Evolutionary conservation across 208 protist genomes (phyloP), one percentile per base, ranked within the genome.

Genomic region (Lotmaria passim): DNA sequence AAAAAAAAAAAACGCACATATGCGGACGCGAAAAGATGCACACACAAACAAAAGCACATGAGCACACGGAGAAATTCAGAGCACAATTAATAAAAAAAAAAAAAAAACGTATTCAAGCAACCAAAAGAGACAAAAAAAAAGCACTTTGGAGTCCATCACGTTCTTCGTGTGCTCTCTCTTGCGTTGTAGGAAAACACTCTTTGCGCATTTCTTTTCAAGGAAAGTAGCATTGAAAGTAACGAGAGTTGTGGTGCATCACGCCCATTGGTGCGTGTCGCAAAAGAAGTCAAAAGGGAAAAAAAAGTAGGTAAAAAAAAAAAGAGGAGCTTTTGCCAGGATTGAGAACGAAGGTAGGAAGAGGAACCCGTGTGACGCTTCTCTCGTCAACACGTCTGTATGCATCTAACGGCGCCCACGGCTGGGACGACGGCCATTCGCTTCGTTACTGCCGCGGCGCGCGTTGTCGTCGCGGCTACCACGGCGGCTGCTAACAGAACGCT

Each of bases 401-500:
- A 15, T 15, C 58, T 46, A 73, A 80, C 74, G 74, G 62, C 75
- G 75, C 44, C 68, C 58, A 28, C 75, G 75, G 59, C 69, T 72
- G 26, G 56, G 12, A 38, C 69, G 75, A 28, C 61, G 69, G 8
- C 36, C 48, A 23, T 8, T 26, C 1, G 64, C 73, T 1, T 75
- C 69, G 23, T 53, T 59, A 56, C 74, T 79, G 1, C 68, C 68
- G 43, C 74, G 74, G 19, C 59, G 67, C 23, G 53, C 36, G 44
- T 5, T 46, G 3, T 73, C 74, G 19, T 76, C 71, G n/a, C 63
- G 68, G 51, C 75, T 81, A n/a, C 72, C 74, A 11, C 83, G 66
- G 38, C 83, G 83, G 41, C 67, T 75, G 52, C 79, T 88, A 26
- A 62, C 66, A 23, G 75, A 76, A 5, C 83, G 69, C 39, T 75